A percentile compares a stretch with the other conserved stretches of the same genome.
phyloP scores from a whole-genome alignment of 257 asterid species.

The Salvia hispanica region DNA sequence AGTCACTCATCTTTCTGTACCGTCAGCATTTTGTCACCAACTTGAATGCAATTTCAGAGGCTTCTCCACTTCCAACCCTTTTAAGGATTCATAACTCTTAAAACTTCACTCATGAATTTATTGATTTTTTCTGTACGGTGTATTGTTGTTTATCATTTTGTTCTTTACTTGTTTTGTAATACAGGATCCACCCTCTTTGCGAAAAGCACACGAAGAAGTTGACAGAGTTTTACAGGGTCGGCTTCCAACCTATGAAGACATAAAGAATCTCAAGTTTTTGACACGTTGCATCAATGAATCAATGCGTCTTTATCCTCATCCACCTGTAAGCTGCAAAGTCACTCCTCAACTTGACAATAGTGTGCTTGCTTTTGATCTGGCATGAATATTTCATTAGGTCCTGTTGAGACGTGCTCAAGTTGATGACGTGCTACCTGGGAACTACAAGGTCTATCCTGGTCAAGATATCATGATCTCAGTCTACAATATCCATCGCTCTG shows the following conservation, averaged over 20 bases:
- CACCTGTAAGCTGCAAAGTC: conserved; percentile 67
- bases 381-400: conserved; percentile 50
- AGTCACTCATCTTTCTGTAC: not conserved
- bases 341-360: not conserved
- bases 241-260: conserved; percentile 79
- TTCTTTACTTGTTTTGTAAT: conserved; percentile 2
- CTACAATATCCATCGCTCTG: conserved; percentile 87
- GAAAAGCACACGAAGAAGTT: conserved; percentile 89
- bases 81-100: not conserved
- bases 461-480: conserved; percentile 98
- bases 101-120: not conserved
- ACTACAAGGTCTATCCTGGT: conserved; percentile 86
- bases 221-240: conserved; percentile 78
- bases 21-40: not conserved
- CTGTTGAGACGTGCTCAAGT: conserved; percentile 83
- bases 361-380: conserved; percentile 16
- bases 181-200: conserved; percentile 69
- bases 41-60: not conserved
- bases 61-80: conserved; percentile 13
- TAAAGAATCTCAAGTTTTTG: conserved; percentile 81
- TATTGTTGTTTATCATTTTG: conserved; percentile 15
- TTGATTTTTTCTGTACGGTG: too few relatives aligned
- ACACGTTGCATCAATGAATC: conserved; percentile 87
- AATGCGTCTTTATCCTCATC: conserved; percentile 95
- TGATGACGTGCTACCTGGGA: conserved; percentile 82